Evolutionary conservation across 2,329 filamentous ascomycete genomes (phyloP), one percentile per base, ranked within the genome.

Genomic region (Atkinsonella hypoxylon): DNA sequence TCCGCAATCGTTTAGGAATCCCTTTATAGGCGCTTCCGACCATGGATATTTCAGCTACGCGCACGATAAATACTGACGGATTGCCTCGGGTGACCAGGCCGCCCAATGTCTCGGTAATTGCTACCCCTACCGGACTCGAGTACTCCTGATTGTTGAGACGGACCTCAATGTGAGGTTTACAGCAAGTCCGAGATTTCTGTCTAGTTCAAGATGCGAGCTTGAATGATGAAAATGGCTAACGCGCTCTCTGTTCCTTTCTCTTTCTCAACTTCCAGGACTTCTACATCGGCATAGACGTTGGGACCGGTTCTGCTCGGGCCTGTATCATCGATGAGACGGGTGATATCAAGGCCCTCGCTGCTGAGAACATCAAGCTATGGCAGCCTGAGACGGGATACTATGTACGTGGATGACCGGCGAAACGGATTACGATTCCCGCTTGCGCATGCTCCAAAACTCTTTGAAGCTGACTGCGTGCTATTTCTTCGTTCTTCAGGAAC

Each of bases 321-420:
- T 97, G 93, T 69, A 89, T 98, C 64, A 95, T 98, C 68, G 88
- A 97, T 66, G 79, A 83, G 55, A 83, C 85, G 40, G 93, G 93
- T 49, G 89, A 96, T 63, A 97, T 98, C 69, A 82, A 83, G 63
- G 81, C 78, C 13, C 67, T 89, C 57, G 83, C 85, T 20, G 81
- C 84, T 2, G 79, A 89, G 64, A 78, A 87, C 59, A 90, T 90
- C 68, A 83, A 84, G 62, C 74, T 89, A 46, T 90, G 86, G 86
- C 83, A 89, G 67, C 85, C 85, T 12, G 75, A 87, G 64, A 78
- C 77, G 32, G 84, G 83, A 51, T 86, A 83, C 66, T 90, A 89
- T 68, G 84, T 85, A 70, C 18, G 47, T 49, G 39, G 26, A 12
- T 2, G 18, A 26, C 9, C 40, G 15, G 34, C 34, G 13, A 26